Evolutionary conservation across 495 filamentous ascomycete genomes (phyloP).

Genomic region (Aspergillus saccharolyticus): DNA sequence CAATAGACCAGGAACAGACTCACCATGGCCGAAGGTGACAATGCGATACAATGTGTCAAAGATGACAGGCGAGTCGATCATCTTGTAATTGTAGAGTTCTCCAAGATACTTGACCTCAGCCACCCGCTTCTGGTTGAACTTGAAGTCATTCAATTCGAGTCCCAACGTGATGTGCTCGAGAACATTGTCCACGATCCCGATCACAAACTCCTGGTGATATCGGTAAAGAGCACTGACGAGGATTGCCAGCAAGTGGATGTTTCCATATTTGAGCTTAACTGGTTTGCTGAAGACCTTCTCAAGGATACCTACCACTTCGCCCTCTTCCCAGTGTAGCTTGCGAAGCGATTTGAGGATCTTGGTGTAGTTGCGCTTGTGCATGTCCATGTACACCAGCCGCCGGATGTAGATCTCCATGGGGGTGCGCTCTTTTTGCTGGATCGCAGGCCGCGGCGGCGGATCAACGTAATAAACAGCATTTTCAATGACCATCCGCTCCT

Average conservation of each 20-base stretch:
- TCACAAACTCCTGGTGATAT: slow-evolving; percentile 87
- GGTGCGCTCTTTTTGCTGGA: slow-evolving; percentile 92
- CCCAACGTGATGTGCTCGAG: slow-evolving; percentile 85
- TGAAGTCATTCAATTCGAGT: slow-evolving; percentile 94
- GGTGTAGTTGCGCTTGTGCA: slow-evolving; percentile 91
- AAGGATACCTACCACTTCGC: slow-evolving; percentile 69
- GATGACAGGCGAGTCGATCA: slow-evolving; percentile 92
- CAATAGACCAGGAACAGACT: slow-evolving; percentile 18
- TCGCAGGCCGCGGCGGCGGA: slow-evolving; percentile 86
- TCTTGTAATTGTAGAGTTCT: slow-evolving; percentile 96
- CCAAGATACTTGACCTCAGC: slow-evolving; percentile 95
- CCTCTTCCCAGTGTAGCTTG: slow-evolving; percentile 94
- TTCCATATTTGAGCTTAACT: slow-evolving; percentile 94
- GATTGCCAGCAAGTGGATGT: slow-evolving; percentile 90
- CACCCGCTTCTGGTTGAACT: slow-evolving; percentile 91
- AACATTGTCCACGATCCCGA: slow-evolving; percentile 81
- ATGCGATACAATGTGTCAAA: slow-evolving; percentile 95
- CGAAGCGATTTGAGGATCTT: slow-evolving; percentile 89
- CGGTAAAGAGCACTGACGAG: slow-evolving; percentile 82
- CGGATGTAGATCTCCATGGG: slow-evolving; percentile 90
- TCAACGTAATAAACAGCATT: slow-evolving; percentile 99
- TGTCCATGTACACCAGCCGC: slow-evolving; percentile 83
- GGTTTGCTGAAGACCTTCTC: slow-evolving; percentile 93
- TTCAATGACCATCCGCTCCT: slow-evolving; percentile 96
- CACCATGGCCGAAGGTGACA: slow-evolving; percentile 82